These are phyloP conservation scores for Cocos nucifera DNA, from an alignment of 176 grass and related monocot species.

Conservation along the genomic window DNA sequence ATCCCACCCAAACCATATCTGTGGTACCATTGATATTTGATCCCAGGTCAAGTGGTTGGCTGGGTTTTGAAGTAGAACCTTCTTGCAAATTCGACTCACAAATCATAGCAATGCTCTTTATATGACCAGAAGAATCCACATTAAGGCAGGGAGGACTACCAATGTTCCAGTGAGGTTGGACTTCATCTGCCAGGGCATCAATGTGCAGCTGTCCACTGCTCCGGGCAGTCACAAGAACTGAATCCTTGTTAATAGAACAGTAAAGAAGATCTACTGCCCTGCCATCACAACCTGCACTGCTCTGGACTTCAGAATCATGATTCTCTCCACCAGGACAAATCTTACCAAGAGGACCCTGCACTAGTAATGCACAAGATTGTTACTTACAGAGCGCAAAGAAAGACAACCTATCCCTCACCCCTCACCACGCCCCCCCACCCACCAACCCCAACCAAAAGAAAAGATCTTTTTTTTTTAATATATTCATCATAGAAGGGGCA, in stretches of 20 bases:
- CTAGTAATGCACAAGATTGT: constrained; percentile 11
- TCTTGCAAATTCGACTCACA: constrained; percentile 55
- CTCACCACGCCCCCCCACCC: too few species aligned
- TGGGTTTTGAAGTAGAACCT: constrained; percentile 21
- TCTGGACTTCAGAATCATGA: constrained; percentile 38
- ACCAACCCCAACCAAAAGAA: too few species aligned
- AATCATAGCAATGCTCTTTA: constrained; percentile 88
- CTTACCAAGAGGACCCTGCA: constrained; percentile 83
- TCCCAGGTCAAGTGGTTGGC: constrained; percentile 20
- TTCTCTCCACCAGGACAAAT: constrained; percentile 41
- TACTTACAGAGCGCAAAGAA: constrained; percentile 20
- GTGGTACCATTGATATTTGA: constrained; percentile 38
- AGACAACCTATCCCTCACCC: background rate
- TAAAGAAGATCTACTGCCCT: constrained; percentile 74
- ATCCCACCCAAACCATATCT: constrained; percentile 35
- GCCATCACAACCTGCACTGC: constrained; percentile 34
- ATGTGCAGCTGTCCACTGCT: constrained; percentile 66
- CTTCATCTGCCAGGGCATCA: constrained; percentile 94
- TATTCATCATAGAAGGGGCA: too few species aligned
- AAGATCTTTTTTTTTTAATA: too few species aligned
- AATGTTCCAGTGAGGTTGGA: constrained; percentile 74
- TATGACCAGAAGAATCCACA: constrained; percentile 41
- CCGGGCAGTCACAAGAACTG: constrained; percentile 77
- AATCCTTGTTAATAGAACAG: constrained; percentile 84
- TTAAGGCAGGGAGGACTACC: constrained; percentile 41